These are phyloP conservation scores for Phytomonas serpens DNA, from an alignment of 208 protist species.

Conservation along the genomic window DNA sequence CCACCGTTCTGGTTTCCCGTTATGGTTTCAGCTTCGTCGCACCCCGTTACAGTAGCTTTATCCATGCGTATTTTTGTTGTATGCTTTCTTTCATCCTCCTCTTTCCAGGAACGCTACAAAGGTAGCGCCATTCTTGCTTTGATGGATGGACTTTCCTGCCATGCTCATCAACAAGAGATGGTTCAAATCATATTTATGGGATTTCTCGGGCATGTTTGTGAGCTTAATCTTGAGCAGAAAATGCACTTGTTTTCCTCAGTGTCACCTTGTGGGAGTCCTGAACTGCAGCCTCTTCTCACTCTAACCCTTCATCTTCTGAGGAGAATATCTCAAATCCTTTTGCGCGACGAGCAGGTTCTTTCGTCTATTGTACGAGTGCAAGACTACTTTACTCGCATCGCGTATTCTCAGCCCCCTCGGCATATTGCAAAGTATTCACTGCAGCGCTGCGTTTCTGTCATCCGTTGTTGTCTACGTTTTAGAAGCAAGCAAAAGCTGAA, in stretches of 20 bases:
- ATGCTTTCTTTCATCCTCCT: constrained; percentile 27
- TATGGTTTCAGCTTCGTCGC: constrained; percentile 27
- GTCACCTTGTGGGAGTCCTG: background rate
- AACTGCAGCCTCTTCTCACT: background rate
- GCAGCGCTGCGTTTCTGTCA: background rate
- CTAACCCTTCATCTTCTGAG: background rate
- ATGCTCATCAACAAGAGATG: constrained; percentile 48
- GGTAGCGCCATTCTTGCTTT: constrained; percentile 19
- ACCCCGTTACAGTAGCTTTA: constrained; percentile 44
- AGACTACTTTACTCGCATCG: background rate
- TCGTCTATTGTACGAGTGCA: background rate
- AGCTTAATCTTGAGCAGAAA: background rate
- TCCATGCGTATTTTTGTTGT: constrained; percentile 45
- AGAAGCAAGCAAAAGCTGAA: background rate
- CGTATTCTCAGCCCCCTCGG: background rate
- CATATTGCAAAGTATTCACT: background rate
- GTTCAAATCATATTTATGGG: constrained; percentile 35
- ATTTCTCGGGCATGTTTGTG: constrained; percentile 24
- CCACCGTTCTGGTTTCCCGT: constrained; percentile 48
- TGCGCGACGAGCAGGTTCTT: background rate
- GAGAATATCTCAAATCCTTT: background rate
- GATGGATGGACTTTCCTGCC: constrained; percentile 21
- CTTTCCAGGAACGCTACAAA: constrained; percentile 26
- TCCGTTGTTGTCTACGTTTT: background rate
- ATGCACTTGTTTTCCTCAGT: background rate